Base-by-base conservation (phyloP, 805 yeast species). In the Grigorovia jiainica region DNA sequence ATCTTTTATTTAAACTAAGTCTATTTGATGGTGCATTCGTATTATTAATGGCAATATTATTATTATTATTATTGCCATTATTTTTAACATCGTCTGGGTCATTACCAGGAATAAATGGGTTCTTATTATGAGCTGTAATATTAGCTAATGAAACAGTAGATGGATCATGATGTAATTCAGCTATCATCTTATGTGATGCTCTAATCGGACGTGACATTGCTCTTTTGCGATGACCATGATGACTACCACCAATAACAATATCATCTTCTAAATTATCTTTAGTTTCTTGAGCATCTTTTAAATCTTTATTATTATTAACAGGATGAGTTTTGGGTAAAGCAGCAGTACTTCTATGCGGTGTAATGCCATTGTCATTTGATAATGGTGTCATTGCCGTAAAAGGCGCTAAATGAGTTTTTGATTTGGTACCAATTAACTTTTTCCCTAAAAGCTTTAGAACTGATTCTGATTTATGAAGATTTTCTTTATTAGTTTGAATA, bases 111-210 rank as follows among this genome's bases (percentile, higher is more conserved):
- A 58, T 49, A 37, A 59, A 60, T 2, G 65, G 65, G 36, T 60
- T 60, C 20, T 47, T 50, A 27, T 52, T 58, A 39, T 60, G 64
- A 1, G 58, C 52, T 16, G 54, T 50, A 24, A 55, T 38, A 43
- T 51, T 52, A n/a, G 47, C 50, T 5, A 60, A 39, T 3, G 63
- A 48, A 4, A 53, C 47, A 5, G 56, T 51, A 2, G 61, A 55
- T 39, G 53, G 50, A 3, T 52, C 43, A 1, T 47, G 48, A 34
- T 43, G 44, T 5, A 43, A 18, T 17, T 43, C 34, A 34, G 39
- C 34, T 11, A 41, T 20, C 21, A 32, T 30, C 23, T 35, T 7
- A 47, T 43, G 18, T 46, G 47, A 38, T 46, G 49, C 39, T 50
- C 49, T 30, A 48, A 49, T 15, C 23, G 39, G 30, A 27, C 46